Conservation (phyloP, 495 filamentous ascomycete genomes). For the Aspergillus wentii region DNA sequence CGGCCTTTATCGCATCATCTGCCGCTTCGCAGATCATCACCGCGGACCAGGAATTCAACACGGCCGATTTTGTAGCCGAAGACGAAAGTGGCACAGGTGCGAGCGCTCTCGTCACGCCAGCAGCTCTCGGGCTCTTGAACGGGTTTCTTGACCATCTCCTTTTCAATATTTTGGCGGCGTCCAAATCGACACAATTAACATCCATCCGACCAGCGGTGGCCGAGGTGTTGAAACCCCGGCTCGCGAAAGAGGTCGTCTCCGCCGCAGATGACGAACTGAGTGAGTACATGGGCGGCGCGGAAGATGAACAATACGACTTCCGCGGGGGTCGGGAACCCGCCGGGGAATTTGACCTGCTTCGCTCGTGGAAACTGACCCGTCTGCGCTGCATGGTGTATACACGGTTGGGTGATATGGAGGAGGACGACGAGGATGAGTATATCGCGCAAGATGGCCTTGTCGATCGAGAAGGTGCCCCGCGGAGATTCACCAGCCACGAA, state of each 20-base stretch:
- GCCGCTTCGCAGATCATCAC: constrained; percentile 91
- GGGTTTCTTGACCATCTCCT: constrained; percentile 91
- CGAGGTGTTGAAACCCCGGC: constrained; percentile 81
- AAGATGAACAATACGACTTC: constrained; percentile 63
- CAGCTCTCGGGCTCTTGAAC: constrained; percentile 78
- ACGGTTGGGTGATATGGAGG: constrained; percentile 92
- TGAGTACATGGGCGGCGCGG: constrained; percentile 75
- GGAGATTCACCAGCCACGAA: constrained; percentile 50
- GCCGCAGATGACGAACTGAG: constrained; percentile 87
- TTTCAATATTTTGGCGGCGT: constrained; percentile 74
- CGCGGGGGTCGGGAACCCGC: constrained; percentile 46
- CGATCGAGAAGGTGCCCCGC: constrained; percentile 40
- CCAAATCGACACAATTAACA: constrained; percentile 76
- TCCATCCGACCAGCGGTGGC: constrained; percentile 76
- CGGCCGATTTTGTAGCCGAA: constrained; percentile 59
- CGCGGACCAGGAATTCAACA: constrained; percentile 73
- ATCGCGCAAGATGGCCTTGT: constrained; percentile 67
- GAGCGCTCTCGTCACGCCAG: constrained; percentile 65
- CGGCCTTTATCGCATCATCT: constrained; percentile 83
- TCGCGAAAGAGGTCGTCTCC: constrained; percentile 81
- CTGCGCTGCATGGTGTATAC: constrained; percentile 98
- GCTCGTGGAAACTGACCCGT: constrained; percentile 86
- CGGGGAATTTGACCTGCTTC: constrained; percentile 75
- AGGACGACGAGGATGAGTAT: constrained; percentile 89
- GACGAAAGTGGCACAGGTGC: constrained; percentile 52